Evolutionary conservation across 139 green algal species (phyloP).

Genomic region (Chlorella sp.): DNA sequence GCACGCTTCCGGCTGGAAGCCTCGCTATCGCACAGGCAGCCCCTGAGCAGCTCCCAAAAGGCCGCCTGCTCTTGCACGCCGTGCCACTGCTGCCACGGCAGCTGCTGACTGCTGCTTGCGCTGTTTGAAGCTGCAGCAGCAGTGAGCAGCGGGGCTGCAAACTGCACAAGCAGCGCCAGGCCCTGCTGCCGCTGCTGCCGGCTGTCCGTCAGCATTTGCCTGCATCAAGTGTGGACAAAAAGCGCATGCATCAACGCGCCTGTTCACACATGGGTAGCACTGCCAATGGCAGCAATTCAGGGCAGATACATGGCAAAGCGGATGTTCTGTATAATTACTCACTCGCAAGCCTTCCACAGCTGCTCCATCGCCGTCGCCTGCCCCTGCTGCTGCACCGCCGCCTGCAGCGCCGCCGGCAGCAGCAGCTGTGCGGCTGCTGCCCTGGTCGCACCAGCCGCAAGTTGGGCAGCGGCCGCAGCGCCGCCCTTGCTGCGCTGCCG

Average conservation of each 20-base stretch:
- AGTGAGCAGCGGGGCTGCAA: constrained; percentile 8
- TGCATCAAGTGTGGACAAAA: background rate
- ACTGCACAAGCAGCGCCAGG: constrained; percentile 36
- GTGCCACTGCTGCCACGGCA: background rate
- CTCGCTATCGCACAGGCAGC: constrained; percentile 7
- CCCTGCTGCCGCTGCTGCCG: background rate
- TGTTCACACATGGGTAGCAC: background rate
- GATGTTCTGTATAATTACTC: no score
- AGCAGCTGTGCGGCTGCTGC: background rate
- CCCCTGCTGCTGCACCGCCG: background rate
- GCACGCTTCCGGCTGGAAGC: constrained; percentile 38
- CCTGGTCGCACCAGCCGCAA: background rate
- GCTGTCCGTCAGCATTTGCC: background rate
- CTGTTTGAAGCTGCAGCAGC: background rate
- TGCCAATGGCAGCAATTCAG: background rate
- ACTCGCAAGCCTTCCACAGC: constrained; percentile 17
- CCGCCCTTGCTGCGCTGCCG: background rate
- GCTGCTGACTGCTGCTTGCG: background rate
- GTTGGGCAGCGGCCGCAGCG: background rate
- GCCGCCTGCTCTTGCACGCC: background rate
- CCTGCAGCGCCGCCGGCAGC: constrained; percentile 14
- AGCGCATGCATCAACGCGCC: no score
- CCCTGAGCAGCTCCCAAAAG: constrained; percentile 25
- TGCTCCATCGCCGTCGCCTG: background rate
- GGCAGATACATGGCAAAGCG: background rate